These are phyloP conservation scores for Pharus latifolius DNA, from an alignment of 176 grass and related monocot species.

Conservation along the genomic window DNA sequence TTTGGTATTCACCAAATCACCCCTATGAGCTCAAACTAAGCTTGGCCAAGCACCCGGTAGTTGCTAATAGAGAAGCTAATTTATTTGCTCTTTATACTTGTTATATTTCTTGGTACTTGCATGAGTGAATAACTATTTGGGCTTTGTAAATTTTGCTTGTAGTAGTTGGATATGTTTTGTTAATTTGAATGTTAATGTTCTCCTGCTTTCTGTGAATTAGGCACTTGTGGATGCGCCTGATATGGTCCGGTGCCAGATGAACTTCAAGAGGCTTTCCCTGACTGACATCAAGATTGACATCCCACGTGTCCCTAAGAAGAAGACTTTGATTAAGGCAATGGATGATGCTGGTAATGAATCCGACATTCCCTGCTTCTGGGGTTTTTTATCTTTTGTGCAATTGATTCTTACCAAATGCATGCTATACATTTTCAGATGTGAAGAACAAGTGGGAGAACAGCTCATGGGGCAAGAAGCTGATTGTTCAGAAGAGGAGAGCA, in stretches of 20 bases:
- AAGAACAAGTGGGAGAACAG: conserved; percentile 95
- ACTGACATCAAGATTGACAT: too few relatives aligned
- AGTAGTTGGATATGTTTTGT: neutral
- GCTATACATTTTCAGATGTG: conserved; percentile 40
- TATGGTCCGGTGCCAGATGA: conserved; percentile 87
- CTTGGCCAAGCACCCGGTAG: too few relatives aligned
- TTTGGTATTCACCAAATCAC: too few relatives aligned
- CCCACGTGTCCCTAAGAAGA: too few relatives aligned
- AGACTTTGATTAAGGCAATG: too few relatives aligned
- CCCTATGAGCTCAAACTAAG: too few relatives aligned
- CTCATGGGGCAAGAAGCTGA: conserved; percentile 91
- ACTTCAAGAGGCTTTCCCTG: conserved; percentile 95
- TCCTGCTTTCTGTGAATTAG: conserved; percentile 27
- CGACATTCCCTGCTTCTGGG: neutral
- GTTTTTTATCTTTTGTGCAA: neutral
- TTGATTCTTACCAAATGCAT: neutral
- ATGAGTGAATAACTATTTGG: neutral
- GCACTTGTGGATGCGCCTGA: conserved; percentile 92
- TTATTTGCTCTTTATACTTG: too few relatives aligned
- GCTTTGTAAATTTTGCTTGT: neutral
- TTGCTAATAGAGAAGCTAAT: too few relatives aligned
- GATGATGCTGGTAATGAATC: too few relatives aligned
- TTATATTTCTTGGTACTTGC: neutral
- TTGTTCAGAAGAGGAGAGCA: conserved; percentile 95
- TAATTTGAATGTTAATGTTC: neutral